phyloP scores from a whole-genome alignment of 2,329 filamentous ascomycete species.

The Apiospora malaysiana region DNA sequence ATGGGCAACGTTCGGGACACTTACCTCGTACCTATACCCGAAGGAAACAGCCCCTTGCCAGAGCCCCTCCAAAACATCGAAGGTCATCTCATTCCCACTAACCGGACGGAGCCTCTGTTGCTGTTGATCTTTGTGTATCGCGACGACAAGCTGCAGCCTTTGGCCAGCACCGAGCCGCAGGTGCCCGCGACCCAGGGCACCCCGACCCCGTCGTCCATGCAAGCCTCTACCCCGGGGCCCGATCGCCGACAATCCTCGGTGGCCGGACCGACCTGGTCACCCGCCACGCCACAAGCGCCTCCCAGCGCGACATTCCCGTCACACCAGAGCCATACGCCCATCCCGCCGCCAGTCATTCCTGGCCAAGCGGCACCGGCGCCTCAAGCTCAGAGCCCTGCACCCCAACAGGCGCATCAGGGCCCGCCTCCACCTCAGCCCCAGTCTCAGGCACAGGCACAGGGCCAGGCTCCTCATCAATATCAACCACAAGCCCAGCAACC shows the following conservation, averaged over 20 bases:
- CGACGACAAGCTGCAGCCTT: constrained; percentile 53
- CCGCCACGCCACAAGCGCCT: constrained; percentile 51
- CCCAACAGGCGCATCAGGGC: background rate
- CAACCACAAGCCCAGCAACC: background rate
- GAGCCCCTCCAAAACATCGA: constrained; percentile 90
- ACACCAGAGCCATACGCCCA: constrained; percentile 40
- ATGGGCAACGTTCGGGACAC: constrained; percentile 82
- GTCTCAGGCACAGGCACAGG: constrained; percentile 25
- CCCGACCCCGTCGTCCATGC: constrained; percentile 33
- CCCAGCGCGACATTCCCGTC: constrained; percentile 30
- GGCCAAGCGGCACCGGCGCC: constrained; percentile 35
- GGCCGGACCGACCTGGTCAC: constrained; percentile 60
- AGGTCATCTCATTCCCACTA: constrained; percentile 77
- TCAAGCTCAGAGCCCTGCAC: background rate
- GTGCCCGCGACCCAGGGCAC: constrained; percentile 31
- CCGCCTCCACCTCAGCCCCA: constrained; percentile 22
- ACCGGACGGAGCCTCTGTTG: constrained; percentile 76
- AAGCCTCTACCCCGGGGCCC: background rate
- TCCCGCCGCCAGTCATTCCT: constrained; percentile 40
- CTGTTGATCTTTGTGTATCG: constrained; percentile 86
- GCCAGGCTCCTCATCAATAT: constrained; percentile 26
- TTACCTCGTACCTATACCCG: constrained; percentile 85
- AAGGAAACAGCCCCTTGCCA: constrained; percentile 73
- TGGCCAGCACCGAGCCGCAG: constrained; percentile 33
- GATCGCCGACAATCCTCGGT: constrained; percentile 52